Conservation (phyloP, 805 yeast genomes). For the Candida pseudoglaebosa region DNA sequence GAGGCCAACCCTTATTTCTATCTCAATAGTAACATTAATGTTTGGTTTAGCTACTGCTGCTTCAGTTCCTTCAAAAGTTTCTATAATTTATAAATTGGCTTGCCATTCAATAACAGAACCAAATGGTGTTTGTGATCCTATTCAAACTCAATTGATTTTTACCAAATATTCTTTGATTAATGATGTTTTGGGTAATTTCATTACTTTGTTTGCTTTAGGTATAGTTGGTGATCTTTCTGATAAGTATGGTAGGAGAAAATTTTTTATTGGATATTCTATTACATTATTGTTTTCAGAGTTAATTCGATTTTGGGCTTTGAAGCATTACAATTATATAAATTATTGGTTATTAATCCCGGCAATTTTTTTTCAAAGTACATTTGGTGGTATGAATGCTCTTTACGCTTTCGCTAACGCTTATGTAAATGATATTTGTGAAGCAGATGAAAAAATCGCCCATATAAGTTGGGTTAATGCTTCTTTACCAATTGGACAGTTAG, state of each 20-base stretch:
- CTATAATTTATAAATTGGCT: conserved; percentile 20
- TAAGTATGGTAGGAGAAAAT: conserved; percentile 28
- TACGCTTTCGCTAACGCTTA: conserved; percentile 59
- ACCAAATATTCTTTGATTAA: conserved; percentile 45
- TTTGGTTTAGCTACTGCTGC: conserved; percentile 31
- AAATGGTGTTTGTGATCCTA: conserved; percentile 24
- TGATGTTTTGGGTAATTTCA: conserved; percentile 36
- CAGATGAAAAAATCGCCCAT: conserved; percentile 47
- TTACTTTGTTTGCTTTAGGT: conserved; percentile 47
- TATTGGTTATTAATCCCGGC: conserved; percentile 33
- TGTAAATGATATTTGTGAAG: conserved; percentile 64
- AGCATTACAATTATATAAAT: conserved; percentile 20
- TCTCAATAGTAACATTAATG: conserved; percentile 38
- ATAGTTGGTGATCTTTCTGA: conserved; percentile 35
- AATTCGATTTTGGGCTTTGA: conserved; percentile 11
- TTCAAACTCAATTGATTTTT: conserved; percentile 28
- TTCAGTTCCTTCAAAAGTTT: conserved; percentile 7
- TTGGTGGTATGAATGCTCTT: conserved; percentile 56
- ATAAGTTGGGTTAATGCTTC: conserved; percentile 54
- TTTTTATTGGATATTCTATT: conserved; percentile 10
- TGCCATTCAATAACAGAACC: conserved; percentile 17
- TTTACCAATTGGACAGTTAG: conserved; percentile 50
- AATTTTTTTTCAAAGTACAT: conserved; percentile 40
- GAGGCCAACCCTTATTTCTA: conserved; percentile 48
- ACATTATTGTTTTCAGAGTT: not conserved